These are phyloP conservation scores for Brettanomyces sp. DNA, from an alignment of 805 yeast species.

Conservation along the genomic window DNA sequence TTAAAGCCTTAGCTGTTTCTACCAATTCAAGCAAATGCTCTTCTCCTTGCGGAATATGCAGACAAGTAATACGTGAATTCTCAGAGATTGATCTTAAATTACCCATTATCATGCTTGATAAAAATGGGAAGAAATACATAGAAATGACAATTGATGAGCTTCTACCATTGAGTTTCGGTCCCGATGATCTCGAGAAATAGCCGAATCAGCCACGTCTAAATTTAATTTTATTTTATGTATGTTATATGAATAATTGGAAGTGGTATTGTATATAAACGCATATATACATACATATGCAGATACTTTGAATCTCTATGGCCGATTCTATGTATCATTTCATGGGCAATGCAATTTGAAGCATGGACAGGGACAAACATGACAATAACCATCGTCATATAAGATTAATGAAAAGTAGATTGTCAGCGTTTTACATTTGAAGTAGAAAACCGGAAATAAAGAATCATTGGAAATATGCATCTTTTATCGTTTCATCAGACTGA, in stretches of 20 bases:
- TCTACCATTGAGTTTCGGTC: constrained; percentile 82
- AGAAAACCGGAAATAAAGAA: too few relatives aligned
- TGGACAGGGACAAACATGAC: too few relatives aligned
- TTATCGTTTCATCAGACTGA: background rate
- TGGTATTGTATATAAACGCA: too few relatives aligned
- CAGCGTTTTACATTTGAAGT: too few relatives aligned
- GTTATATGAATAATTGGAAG: too few relatives aligned
- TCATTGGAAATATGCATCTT: too few relatives aligned
- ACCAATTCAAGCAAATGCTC: constrained; percentile 51
- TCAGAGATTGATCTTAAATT: constrained; percentile 29
- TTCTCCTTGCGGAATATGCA: constrained; percentile 90
- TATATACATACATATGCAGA: background rate
- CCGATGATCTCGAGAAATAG: constrained; percentile 39
- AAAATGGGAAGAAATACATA: constrained; percentile 36
- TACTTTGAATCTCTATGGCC: background rate
- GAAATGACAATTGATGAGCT: constrained; percentile 49
- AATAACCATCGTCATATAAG: too few relatives aligned
- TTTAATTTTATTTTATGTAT: too few relatives aligned
- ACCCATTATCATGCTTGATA: constrained; percentile 63
- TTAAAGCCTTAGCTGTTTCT: constrained; percentile 59
- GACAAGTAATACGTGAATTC: constrained; percentile 86
- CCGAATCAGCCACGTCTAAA: too few relatives aligned
- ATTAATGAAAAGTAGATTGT: too few relatives aligned
- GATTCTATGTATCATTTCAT: too few relatives aligned
- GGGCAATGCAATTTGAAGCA: too few relatives aligned